Evolutionary conservation across 2,329 filamentous ascomycete genomes (phyloP).

Genomic region (Mycogone perniciosa): DNA sequence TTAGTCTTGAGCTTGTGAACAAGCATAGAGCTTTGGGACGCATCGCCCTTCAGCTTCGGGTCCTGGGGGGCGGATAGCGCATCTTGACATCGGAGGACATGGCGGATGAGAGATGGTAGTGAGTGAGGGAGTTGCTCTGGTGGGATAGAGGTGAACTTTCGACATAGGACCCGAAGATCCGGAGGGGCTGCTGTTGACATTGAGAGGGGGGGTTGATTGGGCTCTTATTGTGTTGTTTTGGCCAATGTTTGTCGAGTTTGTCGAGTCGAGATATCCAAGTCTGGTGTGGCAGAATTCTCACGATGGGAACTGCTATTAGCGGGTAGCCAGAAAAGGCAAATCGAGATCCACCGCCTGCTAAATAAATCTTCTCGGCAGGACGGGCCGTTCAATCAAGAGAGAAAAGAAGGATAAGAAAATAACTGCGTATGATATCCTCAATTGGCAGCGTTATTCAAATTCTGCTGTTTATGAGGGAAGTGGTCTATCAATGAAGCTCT

Average conservation of each 20-base stretch:
- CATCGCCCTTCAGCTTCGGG: constrained; percentile 53
- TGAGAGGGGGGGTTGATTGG: neutral
- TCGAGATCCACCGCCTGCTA: too few relatives aligned
- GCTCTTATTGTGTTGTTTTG: neutral
- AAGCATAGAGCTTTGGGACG: constrained; percentile 60
- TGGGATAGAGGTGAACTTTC: constrained; percentile 64
- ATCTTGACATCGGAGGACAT: constrained; percentile 50
- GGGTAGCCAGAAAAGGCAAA: too few relatives aligned
- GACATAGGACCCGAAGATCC: constrained; percentile 59
- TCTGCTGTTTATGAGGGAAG: too few relatives aligned
- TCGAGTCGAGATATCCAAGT: neutral
- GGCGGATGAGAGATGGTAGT: constrained; percentile 60
- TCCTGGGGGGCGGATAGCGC: constrained; percentile 59
- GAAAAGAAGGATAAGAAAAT: too few relatives aligned
- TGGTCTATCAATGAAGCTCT: too few relatives aligned
- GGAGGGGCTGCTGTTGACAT: constrained; percentile 35
- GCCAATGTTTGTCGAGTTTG: neutral
- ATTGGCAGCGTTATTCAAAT: too few relatives aligned
- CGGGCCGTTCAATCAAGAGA: too few relatives aligned
- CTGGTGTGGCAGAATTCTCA: neutral
- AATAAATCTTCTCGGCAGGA: too few relatives aligned
- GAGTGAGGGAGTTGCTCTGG: constrained; percentile 68
- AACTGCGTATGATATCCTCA: too few relatives aligned
- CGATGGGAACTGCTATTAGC: neutral
- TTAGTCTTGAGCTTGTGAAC: constrained; percentile 78